phyloP scores from a whole-genome alignment of 495 filamentous ascomycete species.

The Neurospora sp. region DNA sequence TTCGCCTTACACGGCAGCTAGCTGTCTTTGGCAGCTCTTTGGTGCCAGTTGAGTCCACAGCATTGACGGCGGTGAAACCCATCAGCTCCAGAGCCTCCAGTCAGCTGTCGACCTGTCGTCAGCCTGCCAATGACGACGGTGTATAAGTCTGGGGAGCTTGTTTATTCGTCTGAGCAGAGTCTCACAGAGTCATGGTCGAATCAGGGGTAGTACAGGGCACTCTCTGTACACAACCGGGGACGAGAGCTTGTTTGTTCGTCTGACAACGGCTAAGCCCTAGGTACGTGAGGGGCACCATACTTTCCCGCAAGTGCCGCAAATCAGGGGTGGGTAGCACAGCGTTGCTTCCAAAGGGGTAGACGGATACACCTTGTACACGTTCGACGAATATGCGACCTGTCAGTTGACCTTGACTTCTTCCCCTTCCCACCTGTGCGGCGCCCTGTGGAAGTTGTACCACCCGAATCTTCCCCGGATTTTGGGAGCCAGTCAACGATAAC shows the following conservation, averaged over 20 bases:
- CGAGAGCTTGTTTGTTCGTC: neutral
- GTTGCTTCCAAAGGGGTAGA: neutral
- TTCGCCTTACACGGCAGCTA: neutral
- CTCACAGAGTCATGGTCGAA: neutral
- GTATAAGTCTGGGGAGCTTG: neutral
- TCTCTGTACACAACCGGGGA: neutral
- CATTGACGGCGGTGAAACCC: neutral
- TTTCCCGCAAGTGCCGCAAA: neutral
- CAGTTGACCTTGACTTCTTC: neutral
- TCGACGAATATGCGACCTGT: neutral
- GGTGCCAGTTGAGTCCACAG: too few relatives aligned
- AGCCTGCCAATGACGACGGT: neutral
- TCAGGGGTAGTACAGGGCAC: neutral
- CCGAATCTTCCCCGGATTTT: neutral
- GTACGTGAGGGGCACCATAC: neutral
- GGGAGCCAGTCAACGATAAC: neutral
- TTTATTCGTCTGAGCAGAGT: neutral
- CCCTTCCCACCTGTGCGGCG: too few relatives aligned
- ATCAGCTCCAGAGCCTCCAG: neutral
- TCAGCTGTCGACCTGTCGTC: neutral
- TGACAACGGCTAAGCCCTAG: neutral
- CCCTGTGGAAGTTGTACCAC: neutral
- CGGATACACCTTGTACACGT: neutral
- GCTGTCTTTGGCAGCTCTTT: too few relatives aligned
- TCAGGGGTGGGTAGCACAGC: neutral